Evolutionary conservation across 169 alveolate species (phyloP), one percentile per base, ranked within the genome.

Genomic region (Theileria orientalis): DNA sequence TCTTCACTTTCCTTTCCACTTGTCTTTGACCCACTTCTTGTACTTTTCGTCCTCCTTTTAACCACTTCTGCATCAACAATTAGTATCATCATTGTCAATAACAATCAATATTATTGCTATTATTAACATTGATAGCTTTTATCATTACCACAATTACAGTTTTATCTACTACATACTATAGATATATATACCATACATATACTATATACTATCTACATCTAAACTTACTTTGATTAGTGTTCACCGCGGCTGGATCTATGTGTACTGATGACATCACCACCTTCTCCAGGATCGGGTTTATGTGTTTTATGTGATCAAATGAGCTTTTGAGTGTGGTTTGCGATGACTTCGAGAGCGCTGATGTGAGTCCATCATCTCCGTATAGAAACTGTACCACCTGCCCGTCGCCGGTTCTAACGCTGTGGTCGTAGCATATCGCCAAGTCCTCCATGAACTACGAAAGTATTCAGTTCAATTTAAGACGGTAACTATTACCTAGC

Each of bases 281-380:
- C 52, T 32, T 27, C 74, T 44, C 32, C 1, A 49, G 9, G 19
- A 37, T 72, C n/a, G 76, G 86, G 27, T 69, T 78, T 16, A 71
- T 78, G 44, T 73, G 33, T 35, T 70, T 64, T 25, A 78, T 70
- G 46, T 78, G 75, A 41, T 69, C 63, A 11, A 76, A 70, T 0
- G 76, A 54, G 37, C 52, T 23, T 6, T 63, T 67, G 25, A 70
- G 62, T 1, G 59, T 44, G 0, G 41, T 40, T 8, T 47, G 47
- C 37, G 60, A 76, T 69, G 74, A 64, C 56, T 63, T 73, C 62
- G 51, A 86, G 70, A 35, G 97, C 98, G 82, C 96, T 96, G 71
- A 97, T 70, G 79, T 61, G 40, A 78, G 51, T 8, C 99, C 99
- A 82, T 98, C 99, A 82, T 95, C 99, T 40, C 99, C 99, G 82